phyloP scores from a whole-genome alignment of 2,329 filamentous ascomycete species.

The Mariannaea elegans region DNA sequence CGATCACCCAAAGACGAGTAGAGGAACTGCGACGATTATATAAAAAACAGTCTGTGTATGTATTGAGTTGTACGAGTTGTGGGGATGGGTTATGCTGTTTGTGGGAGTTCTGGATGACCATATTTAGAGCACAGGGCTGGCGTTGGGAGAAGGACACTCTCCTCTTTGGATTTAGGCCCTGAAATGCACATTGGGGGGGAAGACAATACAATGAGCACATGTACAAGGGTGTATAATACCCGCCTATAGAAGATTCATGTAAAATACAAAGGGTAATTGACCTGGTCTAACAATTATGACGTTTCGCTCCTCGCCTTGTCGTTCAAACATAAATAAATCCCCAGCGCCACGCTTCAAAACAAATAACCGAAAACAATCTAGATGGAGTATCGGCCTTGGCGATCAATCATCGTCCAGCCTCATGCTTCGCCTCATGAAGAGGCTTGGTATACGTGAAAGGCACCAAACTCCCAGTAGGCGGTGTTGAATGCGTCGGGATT shows the following conservation, averaged over 20 bases:
- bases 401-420: too few relatives aligned
- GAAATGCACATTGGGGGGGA: constrained; percentile 12
- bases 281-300: constrained; percentile 22
- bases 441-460: constrained; percentile 65
- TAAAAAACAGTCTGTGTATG: constrained; percentile 3
- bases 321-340: background rate
- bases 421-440: too few relatives aligned
- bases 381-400: too few relatives aligned
- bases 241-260: constrained; percentile 29
- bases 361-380: constrained; percentile 3
- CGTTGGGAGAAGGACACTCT: constrained; percentile 44
- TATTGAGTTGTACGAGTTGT: constrained; percentile 34
- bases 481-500: constrained; percentile 64
- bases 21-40: background rate
- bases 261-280: constrained; percentile 19
- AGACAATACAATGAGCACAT: constrained; percentile 27
- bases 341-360: constrained; percentile 36
- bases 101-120: constrained; percentile 40
- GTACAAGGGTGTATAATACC: constrained; percentile 34
- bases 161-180: constrained; percentile 35
- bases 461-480: constrained; percentile 72
- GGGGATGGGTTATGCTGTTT: constrained; percentile 25
- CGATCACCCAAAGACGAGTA: constrained; percentile 74
- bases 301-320: background rate
- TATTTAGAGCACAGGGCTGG: constrained; percentile 44